Evolutionary conservation across 1,284 basidiomycete species (phyloP), one percentile per base, ranked within the genome.

Genomic region (Tilletia horrida): DNA sequence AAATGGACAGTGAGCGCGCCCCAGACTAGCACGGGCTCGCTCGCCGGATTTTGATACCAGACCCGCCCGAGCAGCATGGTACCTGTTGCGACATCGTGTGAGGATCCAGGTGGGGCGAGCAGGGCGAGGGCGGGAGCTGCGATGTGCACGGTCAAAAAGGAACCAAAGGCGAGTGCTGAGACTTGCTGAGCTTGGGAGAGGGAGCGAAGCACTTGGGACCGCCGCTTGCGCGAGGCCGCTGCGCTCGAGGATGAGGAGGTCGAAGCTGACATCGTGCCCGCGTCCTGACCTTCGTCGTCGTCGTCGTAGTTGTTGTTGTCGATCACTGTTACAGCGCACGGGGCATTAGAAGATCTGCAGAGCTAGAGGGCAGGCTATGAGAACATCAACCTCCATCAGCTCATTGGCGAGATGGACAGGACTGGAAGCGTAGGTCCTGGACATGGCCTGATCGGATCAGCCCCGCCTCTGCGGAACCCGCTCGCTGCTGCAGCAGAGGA

Each of bases 1-100:
- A 77, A 8, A 64, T 80, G 78, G 40, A 67, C 48, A 0, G 50
- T 69, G 0, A 80, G 25, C 2, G 73, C 45, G 0, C 68, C 66
- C 75, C 75, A 79, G 18, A 80, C 66, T 9, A 77, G n/a, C 8
- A 67, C 45, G 9, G 71, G 72, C 66, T 80, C 78, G 3, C 74
- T 67, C 42, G 73, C 4, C 1, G 64, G 61, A 40, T 69, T 73
- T 66, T 79, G 77, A 63, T 80, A 80, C 47, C 70, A 76, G 18
- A 77, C 77, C 21, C 79, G 66, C 0, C 77, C 77, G 2, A 80
- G 70, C 48, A 80, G 59, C 78, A 68, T 69, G 11, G 68, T 65
- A 35, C 64, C 64, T 14, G 21, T 65, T 0, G 68, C 68, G 23
- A 63, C 25, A 1, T 68, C 68, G 27, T 59, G 44, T 35, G 57